Conservation (phyloP, 345 rosid species). For the Pistacia atlantica region DNA sequence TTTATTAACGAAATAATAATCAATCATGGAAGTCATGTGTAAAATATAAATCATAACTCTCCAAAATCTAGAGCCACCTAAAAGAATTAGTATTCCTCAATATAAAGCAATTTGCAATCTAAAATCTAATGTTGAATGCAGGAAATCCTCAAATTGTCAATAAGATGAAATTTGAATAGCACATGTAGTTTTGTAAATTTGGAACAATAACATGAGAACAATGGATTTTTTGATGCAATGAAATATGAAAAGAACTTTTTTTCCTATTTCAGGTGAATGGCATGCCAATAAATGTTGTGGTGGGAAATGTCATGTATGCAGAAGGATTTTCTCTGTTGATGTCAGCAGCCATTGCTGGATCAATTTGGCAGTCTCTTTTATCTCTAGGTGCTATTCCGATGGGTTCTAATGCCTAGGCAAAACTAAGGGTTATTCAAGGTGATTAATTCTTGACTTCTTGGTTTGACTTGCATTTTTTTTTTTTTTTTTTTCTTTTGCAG, state of each 20-base stretch:
- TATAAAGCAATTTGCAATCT: too few relatives aligned
- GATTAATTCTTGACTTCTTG: constrained; percentile 7
- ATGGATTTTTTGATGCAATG: background rate
- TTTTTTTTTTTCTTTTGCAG: too few relatives aligned
- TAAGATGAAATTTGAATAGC: too few relatives aligned
- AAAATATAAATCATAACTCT: too few relatives aligned
- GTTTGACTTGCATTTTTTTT: background rate
- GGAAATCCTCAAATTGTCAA: too few relatives aligned
- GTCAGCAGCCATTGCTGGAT: constrained; percentile 69
- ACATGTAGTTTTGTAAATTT: too few relatives aligned
- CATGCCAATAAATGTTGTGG: constrained; percentile 80
- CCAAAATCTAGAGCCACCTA: too few relatives aligned
- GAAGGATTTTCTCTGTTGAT: constrained; percentile 79
- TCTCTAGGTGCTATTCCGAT: constrained; percentile 80
- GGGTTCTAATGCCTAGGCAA: constrained; percentile 94
- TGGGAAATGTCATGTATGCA: constrained; percentile 66
- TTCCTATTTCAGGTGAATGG: constrained; percentile 60
- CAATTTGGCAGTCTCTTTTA: constrained; percentile 75
- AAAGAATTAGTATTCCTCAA: too few relatives aligned
- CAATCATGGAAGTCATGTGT: too few relatives aligned
- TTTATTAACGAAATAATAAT: too few relatives aligned
- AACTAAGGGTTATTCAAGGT: constrained; percentile 81
- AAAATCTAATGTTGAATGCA: too few relatives aligned
- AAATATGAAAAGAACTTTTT: background rate
- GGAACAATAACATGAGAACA: too few relatives aligned